Evolutionary conservation across 192 early-diverging fungal genomes (phyloP).

Genomic region (Diversispora eburnea): DNA sequence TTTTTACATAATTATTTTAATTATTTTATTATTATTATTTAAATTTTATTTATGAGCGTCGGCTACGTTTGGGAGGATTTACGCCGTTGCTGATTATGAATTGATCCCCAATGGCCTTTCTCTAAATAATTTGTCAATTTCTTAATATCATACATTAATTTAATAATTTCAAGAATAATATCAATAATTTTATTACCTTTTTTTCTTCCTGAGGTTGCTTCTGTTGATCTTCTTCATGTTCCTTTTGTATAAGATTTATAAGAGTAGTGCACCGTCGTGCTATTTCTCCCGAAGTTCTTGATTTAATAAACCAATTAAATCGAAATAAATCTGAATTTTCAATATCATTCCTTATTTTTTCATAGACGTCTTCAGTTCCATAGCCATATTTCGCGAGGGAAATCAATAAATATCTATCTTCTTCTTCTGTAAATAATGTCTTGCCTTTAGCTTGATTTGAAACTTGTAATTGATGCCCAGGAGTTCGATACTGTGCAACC

Average conservation of each 20-base stretch:
- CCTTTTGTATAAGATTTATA: slow-evolving; percentile 63
- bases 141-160: neutral
- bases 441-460: slow-evolving; percentile 82
- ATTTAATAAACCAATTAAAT: slow-evolving; percentile 99
- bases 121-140: neutral
- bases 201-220: neutral
- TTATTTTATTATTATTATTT: too few species aligned
- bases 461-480: slow-evolving; percentile 73
- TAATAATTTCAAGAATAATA: neutral
- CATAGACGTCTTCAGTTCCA: slow-evolving; percentile 89
- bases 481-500: slow-evolving; percentile 59
- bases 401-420: slow-evolving; percentile 95
- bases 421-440: slow-evolving; percentile 86
- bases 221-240: slow-evolving; percentile 40
- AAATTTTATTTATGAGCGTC: neutral
- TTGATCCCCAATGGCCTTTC: neutral
- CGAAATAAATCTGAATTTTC: slow-evolving; percentile 75
- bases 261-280: slow-evolving; percentile 81
- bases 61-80: neutral
- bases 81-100: neutral
- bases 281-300: slow-evolving; percentile 82
- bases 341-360: slow-evolving; percentile 85
- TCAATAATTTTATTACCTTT: neutral
- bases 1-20: neutral
- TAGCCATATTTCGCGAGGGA: slow-evolving; percentile 84